These are phyloP conservation scores for Euphorbia tirucalli DNA, from an alignment of 345 rosid genomes.

Conservation along the genomic window DNA sequence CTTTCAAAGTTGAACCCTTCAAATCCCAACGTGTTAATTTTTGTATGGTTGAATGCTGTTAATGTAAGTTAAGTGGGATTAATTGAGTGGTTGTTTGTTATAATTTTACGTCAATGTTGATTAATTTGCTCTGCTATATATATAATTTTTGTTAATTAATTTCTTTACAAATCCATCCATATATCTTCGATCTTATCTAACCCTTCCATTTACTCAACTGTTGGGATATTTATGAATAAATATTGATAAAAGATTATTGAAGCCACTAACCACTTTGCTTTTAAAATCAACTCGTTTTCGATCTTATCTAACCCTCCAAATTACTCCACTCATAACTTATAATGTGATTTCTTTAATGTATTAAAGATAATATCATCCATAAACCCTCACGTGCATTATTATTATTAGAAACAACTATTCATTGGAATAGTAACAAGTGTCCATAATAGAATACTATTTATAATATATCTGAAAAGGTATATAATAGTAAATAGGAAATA, in stretches of 20 bases:
- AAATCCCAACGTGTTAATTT: constrained; percentile 27
- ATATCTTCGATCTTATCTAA: neutral
- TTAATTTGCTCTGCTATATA: neutral
- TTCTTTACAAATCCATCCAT: no score
- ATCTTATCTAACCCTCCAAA: constrained; percentile 15
- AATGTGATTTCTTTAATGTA: neutral
- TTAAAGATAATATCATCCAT: no score
- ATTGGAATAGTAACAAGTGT: no score
- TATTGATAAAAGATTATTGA: no score
- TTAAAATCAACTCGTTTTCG: constrained; percentile 2
- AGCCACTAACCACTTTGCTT: neutral
- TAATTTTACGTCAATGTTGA: neutral
- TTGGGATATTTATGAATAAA: no score
- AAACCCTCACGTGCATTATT: no score
- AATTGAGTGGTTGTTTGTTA: neutral
- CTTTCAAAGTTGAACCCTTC: constrained; percentile 4
- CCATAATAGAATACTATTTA: no score
- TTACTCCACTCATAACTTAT: neutral
- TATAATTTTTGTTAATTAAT: no score
- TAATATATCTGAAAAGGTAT: no score
- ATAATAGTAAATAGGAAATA: no score
- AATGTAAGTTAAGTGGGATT: constrained; percentile 28
- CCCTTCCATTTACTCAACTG: neutral
- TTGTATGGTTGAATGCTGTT: neutral
- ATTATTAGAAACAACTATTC: no score